These are phyloP conservation scores for Xylariaceae sp. DNA, from an alignment of 2,329 filamentous ascomycete species.

Conservation along the genomic window DNA sequence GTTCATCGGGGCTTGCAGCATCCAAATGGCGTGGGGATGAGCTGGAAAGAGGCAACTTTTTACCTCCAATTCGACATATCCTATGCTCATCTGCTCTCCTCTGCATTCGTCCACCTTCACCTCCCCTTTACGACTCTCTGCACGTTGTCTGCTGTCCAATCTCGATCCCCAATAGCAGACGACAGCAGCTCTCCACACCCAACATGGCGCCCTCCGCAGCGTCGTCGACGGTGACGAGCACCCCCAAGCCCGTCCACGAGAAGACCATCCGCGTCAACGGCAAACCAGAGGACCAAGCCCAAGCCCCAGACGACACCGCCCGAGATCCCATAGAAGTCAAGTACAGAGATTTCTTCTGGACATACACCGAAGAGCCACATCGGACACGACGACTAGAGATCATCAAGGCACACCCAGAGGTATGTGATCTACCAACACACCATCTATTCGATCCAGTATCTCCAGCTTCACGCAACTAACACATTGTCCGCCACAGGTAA, in stretches of 20 bases:
- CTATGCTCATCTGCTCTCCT: too few species aligned
- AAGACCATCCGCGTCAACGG: constrained; percentile 26
- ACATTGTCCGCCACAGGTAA: constrained; percentile 58
- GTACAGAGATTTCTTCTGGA: constrained; percentile 85
- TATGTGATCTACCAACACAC: constrained; percentile 36
- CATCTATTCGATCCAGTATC: neutral
- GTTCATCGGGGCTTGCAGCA: too few species aligned
- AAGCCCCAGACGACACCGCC: constrained; percentile 21
- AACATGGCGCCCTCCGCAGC: constrained; percentile 29
- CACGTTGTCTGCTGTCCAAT: too few species aligned
- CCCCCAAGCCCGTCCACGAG: constrained; percentile 15
- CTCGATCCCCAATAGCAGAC: too few species aligned
- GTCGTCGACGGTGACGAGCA: constrained; percentile 30
- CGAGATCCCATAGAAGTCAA: constrained; percentile 41
- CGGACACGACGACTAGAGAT: constrained; percentile 86
- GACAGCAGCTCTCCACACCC: neutral
- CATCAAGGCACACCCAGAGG: constrained; percentile 97
- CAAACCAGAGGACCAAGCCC: constrained; percentile 15
- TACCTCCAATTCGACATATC: too few species aligned
- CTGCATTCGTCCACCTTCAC: too few species aligned
- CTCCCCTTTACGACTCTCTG: too few species aligned
- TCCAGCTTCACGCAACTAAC: constrained; percentile 1
- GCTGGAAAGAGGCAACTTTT: too few species aligned
- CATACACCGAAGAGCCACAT: constrained; percentile 97
- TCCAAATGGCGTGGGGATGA: too few species aligned